Conservation (phyloP, 352 stramenopile species). For the Phytopythium aichiense region DNA sequence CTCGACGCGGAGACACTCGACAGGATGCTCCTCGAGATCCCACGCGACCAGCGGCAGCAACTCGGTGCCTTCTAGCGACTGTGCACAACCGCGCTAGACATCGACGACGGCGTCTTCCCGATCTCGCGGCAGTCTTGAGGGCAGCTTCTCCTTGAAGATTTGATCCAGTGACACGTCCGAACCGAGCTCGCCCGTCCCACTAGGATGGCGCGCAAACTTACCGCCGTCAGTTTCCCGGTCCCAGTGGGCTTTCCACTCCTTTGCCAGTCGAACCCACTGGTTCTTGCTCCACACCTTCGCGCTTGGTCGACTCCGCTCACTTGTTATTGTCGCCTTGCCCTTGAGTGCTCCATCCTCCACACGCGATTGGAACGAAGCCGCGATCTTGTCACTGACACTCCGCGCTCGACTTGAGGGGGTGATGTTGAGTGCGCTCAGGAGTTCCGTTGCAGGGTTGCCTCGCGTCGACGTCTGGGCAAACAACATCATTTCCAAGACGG, state of each 20-base stretch:
- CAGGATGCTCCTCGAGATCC: constrained; percentile 44
- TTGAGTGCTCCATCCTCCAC: neutral
- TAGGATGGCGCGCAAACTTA: neutral
- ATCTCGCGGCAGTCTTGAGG: constrained; percentile 57
- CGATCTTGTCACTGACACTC: neutral
- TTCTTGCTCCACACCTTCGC: constrained; percentile 38
- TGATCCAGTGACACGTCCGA: constrained; percentile 46
- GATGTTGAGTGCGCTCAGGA: neutral
- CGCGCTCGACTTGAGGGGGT: neutral
- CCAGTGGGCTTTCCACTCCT: constrained; percentile 45
- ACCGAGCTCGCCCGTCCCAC: neutral
- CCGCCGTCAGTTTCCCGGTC: constrained; percentile 33
- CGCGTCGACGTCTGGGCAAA: constrained; percentile 5
- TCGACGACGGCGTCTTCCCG: constrained; percentile 70
- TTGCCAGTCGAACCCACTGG: constrained; percentile 38
- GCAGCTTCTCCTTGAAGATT: constrained; percentile 75
- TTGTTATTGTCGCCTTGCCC: neutral
- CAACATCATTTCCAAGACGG: constrained; percentile 48
- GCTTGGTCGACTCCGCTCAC: constrained; percentile 7
- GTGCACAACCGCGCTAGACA: constrained; percentile 26
- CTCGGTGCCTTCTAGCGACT: constrained; percentile 2
- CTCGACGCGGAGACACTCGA: constrained; percentile 35
- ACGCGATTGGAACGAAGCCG: neutral
- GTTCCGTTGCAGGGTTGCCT: neutral
- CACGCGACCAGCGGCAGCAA: constrained; percentile 8